These are phyloP conservation scores for Citrus medica DNA, from an alignment of 345 rosid species.

Conservation along the genomic window DNA sequence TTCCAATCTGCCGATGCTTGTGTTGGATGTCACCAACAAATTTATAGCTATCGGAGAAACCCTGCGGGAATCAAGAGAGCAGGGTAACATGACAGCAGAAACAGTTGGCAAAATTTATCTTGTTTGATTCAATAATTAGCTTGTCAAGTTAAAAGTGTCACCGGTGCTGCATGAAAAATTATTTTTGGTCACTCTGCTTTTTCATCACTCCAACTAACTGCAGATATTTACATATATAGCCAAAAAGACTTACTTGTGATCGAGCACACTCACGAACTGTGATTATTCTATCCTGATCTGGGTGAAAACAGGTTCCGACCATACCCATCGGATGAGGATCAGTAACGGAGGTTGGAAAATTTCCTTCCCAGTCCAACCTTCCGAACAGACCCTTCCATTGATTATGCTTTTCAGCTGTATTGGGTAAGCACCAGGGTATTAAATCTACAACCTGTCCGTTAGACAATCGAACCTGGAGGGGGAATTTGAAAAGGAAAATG, in stretches of 20 bases:
- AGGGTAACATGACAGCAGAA: neutral
- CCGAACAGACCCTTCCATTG: conserved; percentile 91
- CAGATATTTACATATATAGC: neutral
- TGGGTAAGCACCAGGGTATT: conserved; percentile 80
- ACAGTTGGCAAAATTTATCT: neutral
- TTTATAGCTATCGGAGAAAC: conserved; percentile 44
- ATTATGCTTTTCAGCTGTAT: conserved; percentile 73
- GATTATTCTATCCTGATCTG: conserved; percentile 81
- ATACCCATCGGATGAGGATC: conserved; percentile 95
- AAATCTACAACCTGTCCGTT: conserved; percentile 60
- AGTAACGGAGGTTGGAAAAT: conserved; percentile 83
- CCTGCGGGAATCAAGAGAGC: conserved; percentile 22
- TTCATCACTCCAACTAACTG: neutral
- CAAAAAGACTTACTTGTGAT: conserved; percentile 54
- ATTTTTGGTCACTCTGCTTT: neutral
- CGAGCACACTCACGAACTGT: conserved; percentile 91
- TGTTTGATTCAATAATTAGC: neutral
- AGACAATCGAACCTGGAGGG: conserved; percentile 54
- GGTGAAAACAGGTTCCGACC: conserved; percentile 96
- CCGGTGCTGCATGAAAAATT: neutral
- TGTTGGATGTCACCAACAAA: conserved; percentile 50
- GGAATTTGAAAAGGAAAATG: neutral
- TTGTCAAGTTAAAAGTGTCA: neutral
- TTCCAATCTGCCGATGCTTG: conserved; percentile 59
- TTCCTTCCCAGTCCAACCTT: conserved; percentile 91